phyloP scores from a whole-genome alignment of 805 yeast genomes.

The Pichia membranifaciens region DNA sequence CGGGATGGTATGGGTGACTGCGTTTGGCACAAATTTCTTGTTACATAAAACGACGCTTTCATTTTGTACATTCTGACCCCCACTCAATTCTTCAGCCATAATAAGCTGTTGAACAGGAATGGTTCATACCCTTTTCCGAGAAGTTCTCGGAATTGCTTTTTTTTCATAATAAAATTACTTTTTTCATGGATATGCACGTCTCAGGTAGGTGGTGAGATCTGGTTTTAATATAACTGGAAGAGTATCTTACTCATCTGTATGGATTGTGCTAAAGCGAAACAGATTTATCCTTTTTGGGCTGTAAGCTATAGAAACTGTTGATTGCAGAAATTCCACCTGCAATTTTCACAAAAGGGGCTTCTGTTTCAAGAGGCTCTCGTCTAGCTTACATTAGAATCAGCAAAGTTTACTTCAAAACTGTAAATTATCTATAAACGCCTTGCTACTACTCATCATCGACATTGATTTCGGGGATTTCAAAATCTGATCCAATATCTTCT shows the following conservation, averaged over 20 bases:
- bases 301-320: slow-evolving; percentile 18
- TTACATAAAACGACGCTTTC: slow-evolving; percentile 29
- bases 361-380: background rate
- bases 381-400: slow-evolving; percentile 3
- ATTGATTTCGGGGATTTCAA: slow-evolving; percentile 34
- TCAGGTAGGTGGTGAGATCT: slow-evolving; percentile 19
- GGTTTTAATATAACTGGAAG: no score
- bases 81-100: background rate
- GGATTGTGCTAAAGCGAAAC: slow-evolving; percentile 19
- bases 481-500: slow-evolving; percentile 28
- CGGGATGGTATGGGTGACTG: slow-evolving; percentile 30
- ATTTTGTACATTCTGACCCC: slow-evolving; percentile 30
- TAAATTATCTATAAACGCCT: background rate
- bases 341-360: background rate
- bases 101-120: background rate
- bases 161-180: background rate
- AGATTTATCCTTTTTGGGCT: background rate
- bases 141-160: background rate
- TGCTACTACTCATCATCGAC: slow-evolving; percentile 25
- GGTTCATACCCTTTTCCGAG: slow-evolving; percentile 1
- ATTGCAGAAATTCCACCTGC: background rate
- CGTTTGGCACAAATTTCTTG: slow-evolving; percentile 33
- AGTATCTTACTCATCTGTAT: slow-evolving; percentile 18
- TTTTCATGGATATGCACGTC: slow-evolving; percentile 14
- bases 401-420: no score